phyloP scores from a whole-genome alignment of 2,329 filamentous ascomycete genomes.

The Aspergillus sp. region DNA sequence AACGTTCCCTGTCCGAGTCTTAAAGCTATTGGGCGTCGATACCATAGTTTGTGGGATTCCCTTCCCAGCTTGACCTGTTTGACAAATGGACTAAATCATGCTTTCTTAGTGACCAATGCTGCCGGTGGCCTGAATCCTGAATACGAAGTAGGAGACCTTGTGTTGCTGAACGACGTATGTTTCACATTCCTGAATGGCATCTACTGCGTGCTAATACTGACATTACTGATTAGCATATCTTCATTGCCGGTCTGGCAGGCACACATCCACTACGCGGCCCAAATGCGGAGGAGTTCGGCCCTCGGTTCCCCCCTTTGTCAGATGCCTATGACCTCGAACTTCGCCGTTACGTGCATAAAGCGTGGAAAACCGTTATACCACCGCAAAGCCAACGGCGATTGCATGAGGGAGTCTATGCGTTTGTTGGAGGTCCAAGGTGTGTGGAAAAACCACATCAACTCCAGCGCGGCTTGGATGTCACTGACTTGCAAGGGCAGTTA shows the following conservation, averaged over 20 bases:
- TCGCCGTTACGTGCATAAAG: slow-evolving; percentile 50
- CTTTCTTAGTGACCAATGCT: slow-evolving; percentile 55
- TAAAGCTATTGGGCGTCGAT: slow-evolving; percentile 56
- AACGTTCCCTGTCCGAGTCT: slow-evolving; percentile 59
- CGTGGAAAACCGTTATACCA: slow-evolving; percentile 47
- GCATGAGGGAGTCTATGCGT: slow-evolving; percentile 61
- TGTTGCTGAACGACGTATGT: slow-evolving; percentile 57
- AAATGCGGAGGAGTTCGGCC: slow-evolving; percentile 56
- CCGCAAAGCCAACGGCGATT: slow-evolving; percentile 45
- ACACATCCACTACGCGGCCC: slow-evolving; percentile 56
- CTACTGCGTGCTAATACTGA: slow-evolving; percentile 8
- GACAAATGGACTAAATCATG: slow-evolving; percentile 2
- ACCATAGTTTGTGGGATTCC: slow-evolving; percentile 48
- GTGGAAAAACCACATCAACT: slow-evolving; percentile 12
- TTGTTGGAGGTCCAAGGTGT: slow-evolving; percentile 56
- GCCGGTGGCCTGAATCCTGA: slow-evolving; percentile 59
- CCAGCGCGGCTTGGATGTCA: not conserved
- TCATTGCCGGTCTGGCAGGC: slow-evolving; percentile 56
- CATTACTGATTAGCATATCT: slow-evolving; percentile 48
- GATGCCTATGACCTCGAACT: slow-evolving; percentile 61
- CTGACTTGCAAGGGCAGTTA: slow-evolving; percentile 37
- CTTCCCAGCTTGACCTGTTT: not conserved
- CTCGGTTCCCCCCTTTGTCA: slow-evolving; percentile 57
- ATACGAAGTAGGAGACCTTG: slow-evolving; percentile 59
- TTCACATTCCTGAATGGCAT: not conserved